Conservation (phyloP, 2,329 filamentous ascomycete species). For the Phoma sp. region DNA sequence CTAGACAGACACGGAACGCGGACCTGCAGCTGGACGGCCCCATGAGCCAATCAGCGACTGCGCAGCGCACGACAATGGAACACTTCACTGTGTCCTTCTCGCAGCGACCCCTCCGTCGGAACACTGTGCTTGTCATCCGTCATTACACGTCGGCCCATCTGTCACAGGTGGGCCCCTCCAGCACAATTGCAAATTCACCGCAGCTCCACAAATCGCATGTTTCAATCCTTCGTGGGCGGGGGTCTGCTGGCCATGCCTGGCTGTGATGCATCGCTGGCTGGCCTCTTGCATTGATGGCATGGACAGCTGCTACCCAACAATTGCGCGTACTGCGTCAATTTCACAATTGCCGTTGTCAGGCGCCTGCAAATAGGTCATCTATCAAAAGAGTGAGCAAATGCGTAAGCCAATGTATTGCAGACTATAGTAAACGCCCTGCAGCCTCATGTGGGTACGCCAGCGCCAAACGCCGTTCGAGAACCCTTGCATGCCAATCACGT, state of each 20-base stretch:
- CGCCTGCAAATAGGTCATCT: slow-evolving; percentile 1
- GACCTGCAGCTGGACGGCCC: slow-evolving; percentile 16
- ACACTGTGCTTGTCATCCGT: slow-evolving; percentile 6
- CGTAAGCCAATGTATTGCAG: slow-evolving; percentile 30
- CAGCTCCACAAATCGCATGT: slow-evolving; percentile 12
- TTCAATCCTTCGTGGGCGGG: slow-evolving; percentile 14
- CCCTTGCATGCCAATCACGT: slow-evolving; percentile 34
- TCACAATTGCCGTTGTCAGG: slow-evolving; percentile 2
- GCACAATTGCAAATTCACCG: slow-evolving; percentile 12
- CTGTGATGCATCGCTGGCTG: slow-evolving; percentile 8
- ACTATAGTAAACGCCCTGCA: slow-evolving; percentile 17
- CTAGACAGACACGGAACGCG: slow-evolving; percentile 13
- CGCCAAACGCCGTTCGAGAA: slow-evolving; percentile 22
- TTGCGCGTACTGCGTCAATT: slow-evolving; percentile 1
- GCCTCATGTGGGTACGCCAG: slow-evolving; percentile 20
- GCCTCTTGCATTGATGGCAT: not conserved
- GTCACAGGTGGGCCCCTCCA: slow-evolving; percentile 11
- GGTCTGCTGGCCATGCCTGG: slow-evolving; percentile 12
- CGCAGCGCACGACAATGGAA: slow-evolving; percentile 9
- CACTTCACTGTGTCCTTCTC: slow-evolving; percentile 2
- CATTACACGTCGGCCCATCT: slow-evolving; percentile 7
- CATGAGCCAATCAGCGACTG: slow-evolving; percentile 4
- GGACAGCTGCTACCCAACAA: slow-evolving; percentile 3
- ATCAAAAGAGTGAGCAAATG: not conserved
- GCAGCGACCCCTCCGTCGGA: not conserved